phyloP scores from a whole-genome alignment of 2,329 filamentous ascomycete genomes.

The Cercospora zeina region DNA sequence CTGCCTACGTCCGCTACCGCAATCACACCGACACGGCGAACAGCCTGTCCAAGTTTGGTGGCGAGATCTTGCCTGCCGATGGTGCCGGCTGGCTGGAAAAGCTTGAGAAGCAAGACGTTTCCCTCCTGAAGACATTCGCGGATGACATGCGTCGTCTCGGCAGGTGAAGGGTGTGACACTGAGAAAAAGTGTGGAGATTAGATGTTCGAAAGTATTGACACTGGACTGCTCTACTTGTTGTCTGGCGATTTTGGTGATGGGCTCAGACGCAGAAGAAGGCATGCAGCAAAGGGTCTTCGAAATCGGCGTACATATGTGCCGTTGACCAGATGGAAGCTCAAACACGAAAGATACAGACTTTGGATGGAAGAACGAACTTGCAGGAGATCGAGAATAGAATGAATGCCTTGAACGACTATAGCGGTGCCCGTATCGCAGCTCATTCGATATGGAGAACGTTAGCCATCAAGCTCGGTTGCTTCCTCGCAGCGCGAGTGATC shows the following conservation, averaged over 20 bases:
- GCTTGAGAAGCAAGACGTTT: slow-evolving; percentile 5
- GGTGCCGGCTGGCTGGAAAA: slow-evolving; percentile 10
- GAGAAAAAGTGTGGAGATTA: not conserved
- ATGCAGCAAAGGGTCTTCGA: too few relatives aligned
- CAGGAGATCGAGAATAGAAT: too few relatives aligned
- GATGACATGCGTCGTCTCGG: slow-evolving; percentile 6
- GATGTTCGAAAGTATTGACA: not conserved
- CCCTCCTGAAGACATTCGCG: slow-evolving; percentile 9
- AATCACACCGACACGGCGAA: slow-evolving; percentile 2
- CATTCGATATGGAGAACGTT: too few relatives aligned
- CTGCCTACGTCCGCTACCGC: slow-evolving; percentile 15
- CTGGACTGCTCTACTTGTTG: not conserved
- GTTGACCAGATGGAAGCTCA: too few relatives aligned
- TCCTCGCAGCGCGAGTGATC: not conserved
- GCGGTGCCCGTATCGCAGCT: too few relatives aligned
- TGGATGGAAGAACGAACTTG: too few relatives aligned
- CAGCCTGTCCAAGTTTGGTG: not conserved
- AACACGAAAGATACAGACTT: too few relatives aligned
- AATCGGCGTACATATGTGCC: too few relatives aligned
- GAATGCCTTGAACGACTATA: too few relatives aligned
- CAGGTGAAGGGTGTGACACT: not conserved
- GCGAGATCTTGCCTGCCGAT: not conserved
- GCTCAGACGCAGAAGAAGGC: not conserved
- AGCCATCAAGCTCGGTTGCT: not conserved
- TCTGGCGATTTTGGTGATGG: not conserved